These are phyloP conservation scores for Immersiella caudata DNA, from an alignment of 495 filamentous ascomycete genomes.

Conservation along the genomic window DNA sequence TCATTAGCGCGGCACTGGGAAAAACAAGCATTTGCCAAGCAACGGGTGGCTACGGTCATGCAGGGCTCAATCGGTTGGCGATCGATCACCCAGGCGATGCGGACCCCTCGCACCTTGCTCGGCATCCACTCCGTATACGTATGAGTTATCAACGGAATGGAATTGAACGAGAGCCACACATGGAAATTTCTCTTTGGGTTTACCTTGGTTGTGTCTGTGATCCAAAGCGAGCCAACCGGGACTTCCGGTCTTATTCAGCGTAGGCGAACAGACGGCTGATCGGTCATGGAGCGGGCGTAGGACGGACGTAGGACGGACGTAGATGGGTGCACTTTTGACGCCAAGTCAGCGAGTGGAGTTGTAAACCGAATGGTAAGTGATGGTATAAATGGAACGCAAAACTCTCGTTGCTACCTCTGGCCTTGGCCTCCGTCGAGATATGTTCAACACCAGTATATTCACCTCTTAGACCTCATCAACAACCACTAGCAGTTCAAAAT, in stretches of 20 bases:
- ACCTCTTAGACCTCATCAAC: not conserved
- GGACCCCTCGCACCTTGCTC: not conserved
- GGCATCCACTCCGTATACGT: not conserved
- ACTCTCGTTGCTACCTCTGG: not conserved
- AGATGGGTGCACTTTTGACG: not conserved
- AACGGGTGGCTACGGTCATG: constrained; percentile 13
- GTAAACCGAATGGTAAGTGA: not conserved
- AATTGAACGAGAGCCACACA: not conserved
- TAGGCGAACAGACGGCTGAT: not conserved
- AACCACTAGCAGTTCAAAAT: constrained; percentile 29
- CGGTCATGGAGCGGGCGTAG: not conserved
- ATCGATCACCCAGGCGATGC: not conserved
- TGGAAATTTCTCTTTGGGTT: not conserved
- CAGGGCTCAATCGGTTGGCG: not conserved
- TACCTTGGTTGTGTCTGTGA: not conserved
- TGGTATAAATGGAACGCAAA: not conserved
- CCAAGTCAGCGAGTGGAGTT: not conserved
- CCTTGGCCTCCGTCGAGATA: too few relatives aligned
- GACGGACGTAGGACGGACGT: not conserved
- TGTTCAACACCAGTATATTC: not conserved
- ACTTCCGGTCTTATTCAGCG: not conserved
- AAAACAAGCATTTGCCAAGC: constrained; percentile 16
- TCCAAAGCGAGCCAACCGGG: not conserved
- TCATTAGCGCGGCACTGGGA: not conserved
- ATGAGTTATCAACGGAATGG: not conserved